Conservation (phyloP, 257 asterid genomes). For the Coffea eugenioides region DNA sequence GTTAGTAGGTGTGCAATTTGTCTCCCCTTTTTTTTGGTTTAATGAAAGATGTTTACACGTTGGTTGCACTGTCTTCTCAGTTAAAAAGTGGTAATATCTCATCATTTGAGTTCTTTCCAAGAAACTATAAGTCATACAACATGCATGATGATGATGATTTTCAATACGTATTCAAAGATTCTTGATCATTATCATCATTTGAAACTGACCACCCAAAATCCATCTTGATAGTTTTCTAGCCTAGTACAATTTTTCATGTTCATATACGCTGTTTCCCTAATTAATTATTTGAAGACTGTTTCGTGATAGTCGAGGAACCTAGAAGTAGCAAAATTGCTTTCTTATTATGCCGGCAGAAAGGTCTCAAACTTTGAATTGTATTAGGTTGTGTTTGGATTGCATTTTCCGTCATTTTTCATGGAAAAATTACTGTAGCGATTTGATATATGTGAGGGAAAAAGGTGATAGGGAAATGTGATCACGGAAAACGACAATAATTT, state of each 20-base stretch:
- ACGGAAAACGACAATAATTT: too few relatives aligned
- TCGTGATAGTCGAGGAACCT: background rate
- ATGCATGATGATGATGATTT: conserved; percentile 3
- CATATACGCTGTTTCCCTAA: background rate
- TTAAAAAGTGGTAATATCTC: background rate
- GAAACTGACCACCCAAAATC: background rate
- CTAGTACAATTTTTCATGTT: background rate
- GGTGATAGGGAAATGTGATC: too few relatives aligned
- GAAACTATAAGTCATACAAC: background rate
- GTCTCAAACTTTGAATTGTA: too few relatives aligned
- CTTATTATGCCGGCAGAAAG: background rate
- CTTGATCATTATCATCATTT: too few relatives aligned
- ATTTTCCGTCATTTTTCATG: too few relatives aligned
- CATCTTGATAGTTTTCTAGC: background rate
- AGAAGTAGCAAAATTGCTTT: background rate
- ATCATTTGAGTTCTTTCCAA: background rate
- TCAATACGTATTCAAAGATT: background rate
- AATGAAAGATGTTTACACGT: background rate
- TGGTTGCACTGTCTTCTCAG: background rate
- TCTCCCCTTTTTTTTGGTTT: background rate
- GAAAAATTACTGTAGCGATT: too few relatives aligned
- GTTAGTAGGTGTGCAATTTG: conserved; percentile 2
- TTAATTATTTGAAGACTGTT: background rate
- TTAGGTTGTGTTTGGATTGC: too few relatives aligned
- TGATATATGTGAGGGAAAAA: too few relatives aligned